phyloP scores from a whole-genome alignment of 1,139 yeast species.

The Hyphopichia pseudoburtonii region DNA sequence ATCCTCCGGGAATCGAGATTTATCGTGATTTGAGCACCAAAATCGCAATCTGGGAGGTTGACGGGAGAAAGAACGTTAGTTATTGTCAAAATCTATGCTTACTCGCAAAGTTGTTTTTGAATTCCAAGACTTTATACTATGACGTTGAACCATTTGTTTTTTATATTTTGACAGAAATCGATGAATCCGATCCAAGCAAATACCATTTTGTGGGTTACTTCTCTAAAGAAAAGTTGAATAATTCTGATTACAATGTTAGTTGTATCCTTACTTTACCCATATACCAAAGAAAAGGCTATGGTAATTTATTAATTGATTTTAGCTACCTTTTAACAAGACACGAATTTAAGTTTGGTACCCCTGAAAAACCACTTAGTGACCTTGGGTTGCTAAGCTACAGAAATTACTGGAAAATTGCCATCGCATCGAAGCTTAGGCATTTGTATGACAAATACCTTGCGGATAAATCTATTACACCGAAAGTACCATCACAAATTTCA shows the following conservation, averaged over 20 bases:
- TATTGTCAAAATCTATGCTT: conserved; percentile 91
- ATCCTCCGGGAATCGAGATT: conserved; percentile 92
- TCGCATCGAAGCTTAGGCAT: conserved; percentile 45
- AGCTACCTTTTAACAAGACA: conserved; percentile 75
- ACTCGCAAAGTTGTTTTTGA: conserved; percentile 82
- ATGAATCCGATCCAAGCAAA: conserved; percentile 42
- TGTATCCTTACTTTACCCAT: conserved; percentile 90
- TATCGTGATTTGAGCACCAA: conserved; percentile 58
- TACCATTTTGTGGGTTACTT: conserved; percentile 92
- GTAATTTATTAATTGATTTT: conserved; percentile 83
- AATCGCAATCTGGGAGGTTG: conserved; percentile 84
- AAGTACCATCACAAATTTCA: conserved; percentile 8
- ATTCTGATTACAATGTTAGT: conserved; percentile 78
- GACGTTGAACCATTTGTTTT: conserved; percentile 95
- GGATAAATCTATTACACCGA: conserved; percentile 6
- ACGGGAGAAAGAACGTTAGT: conserved; percentile 77
- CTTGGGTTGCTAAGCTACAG: conserved; percentile 83
- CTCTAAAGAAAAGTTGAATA: conserved; percentile 79
- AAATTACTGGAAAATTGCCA: conserved; percentile 77
- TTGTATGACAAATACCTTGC: conserved; percentile 26
- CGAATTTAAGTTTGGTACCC: conserved; percentile 84
- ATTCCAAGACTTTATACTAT: conserved; percentile 87
- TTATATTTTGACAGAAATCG: conserved; percentile 76
- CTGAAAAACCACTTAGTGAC: conserved; percentile 91
- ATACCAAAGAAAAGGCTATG: conserved; percentile 86